phyloP scores from a whole-genome alignment of 345 rosid genomes.

The Syzygium aqueum region DNA sequence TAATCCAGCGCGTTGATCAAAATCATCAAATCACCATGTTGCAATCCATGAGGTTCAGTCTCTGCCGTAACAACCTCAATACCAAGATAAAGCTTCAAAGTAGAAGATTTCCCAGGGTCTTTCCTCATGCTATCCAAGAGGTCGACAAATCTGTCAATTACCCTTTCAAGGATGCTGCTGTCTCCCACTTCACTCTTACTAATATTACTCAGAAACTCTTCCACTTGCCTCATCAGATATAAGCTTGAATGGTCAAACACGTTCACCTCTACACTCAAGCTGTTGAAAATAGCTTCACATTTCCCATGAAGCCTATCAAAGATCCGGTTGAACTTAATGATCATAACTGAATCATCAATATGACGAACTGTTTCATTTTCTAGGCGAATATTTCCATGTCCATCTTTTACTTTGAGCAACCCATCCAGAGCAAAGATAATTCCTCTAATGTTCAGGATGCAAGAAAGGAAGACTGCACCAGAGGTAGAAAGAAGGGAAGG shows the following conservation, averaged over 20 bases:
- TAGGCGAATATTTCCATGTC: slow-evolving; percentile 21
- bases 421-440: slow-evolving; percentile 51
- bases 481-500: slow-evolving; percentile 52
- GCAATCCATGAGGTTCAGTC: slow-evolving; percentile 35
- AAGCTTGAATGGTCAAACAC: slow-evolving; percentile 53
- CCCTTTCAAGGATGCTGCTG: slow-evolving; percentile 55
- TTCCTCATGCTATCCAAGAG: slow-evolving; percentile 66
- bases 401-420: slow-evolving; percentile 38
- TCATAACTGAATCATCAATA: slow-evolving; percentile 58
- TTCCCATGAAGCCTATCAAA: slow-evolving; percentile 55
- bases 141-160: slow-evolving; percentile 54
- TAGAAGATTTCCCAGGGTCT: slow-evolving; percentile 47
- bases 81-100: slow-evolving; percentile 63
- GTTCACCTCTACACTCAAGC: slow-evolving; percentile 35
- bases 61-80: slow-evolving; percentile 31
- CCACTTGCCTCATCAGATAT: slow-evolving; percentile 77
- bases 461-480: slow-evolving; percentile 68
- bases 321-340: slow-evolving; percentile 61
- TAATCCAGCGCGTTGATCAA: slow-evolving; percentile 60
- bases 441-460: slow-evolving; percentile 56
- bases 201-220: slow-evolving; percentile 51
- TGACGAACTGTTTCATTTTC: slow-evolving; percentile 41
- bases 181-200: slow-evolving; percentile 39
- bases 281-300: slow-evolving; percentile 56
- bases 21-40: slow-evolving; percentile 60